Percentiles rank a stretch among this genome's conserved stretches.
These are phyloP conservation scores for Diaporthe citri DNA, from an alignment of 2,329 filamentous ascomycete species.

Conservation along the genomic window DNA sequence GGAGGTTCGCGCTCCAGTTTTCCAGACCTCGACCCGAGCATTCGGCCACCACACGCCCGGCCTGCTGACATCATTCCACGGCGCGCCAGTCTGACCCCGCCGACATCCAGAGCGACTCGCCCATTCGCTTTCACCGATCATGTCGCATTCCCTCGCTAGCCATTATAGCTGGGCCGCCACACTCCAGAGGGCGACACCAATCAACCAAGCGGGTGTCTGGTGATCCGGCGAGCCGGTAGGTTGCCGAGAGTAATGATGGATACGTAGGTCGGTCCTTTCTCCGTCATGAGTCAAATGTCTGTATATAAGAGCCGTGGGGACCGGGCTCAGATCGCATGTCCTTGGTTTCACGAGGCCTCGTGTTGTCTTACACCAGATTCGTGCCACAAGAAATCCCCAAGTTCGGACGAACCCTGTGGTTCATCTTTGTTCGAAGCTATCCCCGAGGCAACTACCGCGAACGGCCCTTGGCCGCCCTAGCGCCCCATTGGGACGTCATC, in stretches of 20 bases:
- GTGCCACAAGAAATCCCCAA: not conserved
- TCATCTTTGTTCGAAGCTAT: conserved; percentile 11
- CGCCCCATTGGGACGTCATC: not conserved
- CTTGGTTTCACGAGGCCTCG: not conserved
- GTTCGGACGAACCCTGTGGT: conserved; percentile 2
- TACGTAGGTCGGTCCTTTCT: conserved; percentile 2
- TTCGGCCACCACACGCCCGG: not conserved
- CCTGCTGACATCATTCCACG: conserved; percentile 1
- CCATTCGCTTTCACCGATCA: conserved; percentile 1
- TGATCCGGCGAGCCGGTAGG: not conserved
- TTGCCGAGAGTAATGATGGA: not conserved
- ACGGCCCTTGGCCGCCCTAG: conserved; percentile 15
- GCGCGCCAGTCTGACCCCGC: conserved; percentile 11
- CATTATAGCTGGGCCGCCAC: not conserved
- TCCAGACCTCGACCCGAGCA: conserved; percentile 14
- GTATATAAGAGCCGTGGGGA: not conserved
- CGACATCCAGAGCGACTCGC: not conserved
- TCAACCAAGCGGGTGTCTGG: not conserved
- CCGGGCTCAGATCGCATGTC: not conserved
- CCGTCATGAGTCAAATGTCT: not conserved
- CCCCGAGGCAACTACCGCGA: conserved; percentile 3
- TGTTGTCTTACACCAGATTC: not conserved
- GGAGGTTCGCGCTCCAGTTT: conserved; percentile 30
- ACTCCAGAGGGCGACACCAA: not conserved
- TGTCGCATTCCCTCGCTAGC: not conserved